Percentiles rank a stretch among this genome's conserved stretches.
These are phyloP conservation scores for Aureobasidium melanogenum DNA, from an alignment of 2,329 filamentous ascomycete genomes.

Conservation along the genomic window DNA sequence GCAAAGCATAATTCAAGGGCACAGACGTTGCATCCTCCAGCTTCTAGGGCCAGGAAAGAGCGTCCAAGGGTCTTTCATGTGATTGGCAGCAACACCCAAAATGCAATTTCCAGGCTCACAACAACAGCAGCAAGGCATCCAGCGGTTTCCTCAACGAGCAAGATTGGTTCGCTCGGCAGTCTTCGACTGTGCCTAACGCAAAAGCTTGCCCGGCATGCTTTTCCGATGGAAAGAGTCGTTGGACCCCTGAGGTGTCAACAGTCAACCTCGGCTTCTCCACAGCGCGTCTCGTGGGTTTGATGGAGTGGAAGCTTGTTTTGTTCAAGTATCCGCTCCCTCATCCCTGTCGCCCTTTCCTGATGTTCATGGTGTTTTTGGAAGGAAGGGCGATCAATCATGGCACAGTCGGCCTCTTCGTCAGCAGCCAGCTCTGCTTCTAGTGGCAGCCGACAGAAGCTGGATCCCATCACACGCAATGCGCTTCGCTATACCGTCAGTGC, in stretches of 20 bases:
- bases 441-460: slow-evolving; percentile 28
- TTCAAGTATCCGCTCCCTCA: neutral
- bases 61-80: neutral
- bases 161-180: neutral
- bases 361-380: neutral
- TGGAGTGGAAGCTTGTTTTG: neutral
- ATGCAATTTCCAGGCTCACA: too few species aligned
- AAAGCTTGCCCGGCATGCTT: neutral
- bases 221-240: neutral
- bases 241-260: neutral
- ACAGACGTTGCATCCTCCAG: neutral
- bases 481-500: slow-evolving; percentile 77
- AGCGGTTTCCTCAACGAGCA: neutral
- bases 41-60: too few species aligned
- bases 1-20: neutral
- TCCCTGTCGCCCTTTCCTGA: neutral
- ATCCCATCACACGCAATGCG: slow-evolving; percentile 74
- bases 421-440: neutral
- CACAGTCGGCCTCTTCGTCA: slow-evolving; percentile 2
- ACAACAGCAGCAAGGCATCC: neutral
- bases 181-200: neutral
- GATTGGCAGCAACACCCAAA: neutral
- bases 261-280: neutral
- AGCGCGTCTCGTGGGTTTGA: neutral
- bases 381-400: neutral